Evolutionary conservation across 345 rosid species (phyloP).

Genomic region (Citrus unshiu): DNA sequence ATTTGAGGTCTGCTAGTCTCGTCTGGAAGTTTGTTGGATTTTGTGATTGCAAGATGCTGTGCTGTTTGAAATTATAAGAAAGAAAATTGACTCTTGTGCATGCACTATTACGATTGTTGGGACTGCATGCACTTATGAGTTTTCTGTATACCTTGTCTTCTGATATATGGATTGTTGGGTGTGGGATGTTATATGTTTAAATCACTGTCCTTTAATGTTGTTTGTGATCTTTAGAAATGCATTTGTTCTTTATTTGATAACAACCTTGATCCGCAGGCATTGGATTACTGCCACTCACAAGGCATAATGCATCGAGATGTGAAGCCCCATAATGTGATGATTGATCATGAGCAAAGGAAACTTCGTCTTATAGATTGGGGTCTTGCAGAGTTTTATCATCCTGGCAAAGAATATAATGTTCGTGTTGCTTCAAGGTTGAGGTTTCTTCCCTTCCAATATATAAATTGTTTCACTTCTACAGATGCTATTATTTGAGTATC

Average conservation of each 20-base stretch:
- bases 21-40: background rate
- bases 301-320: conserved; percentile 99
- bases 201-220: background rate
- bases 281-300: conserved; percentile 97
- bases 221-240: background rate
- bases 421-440: conserved; percentile 95
- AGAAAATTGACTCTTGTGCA: background rate
- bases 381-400: conserved; percentile 96
- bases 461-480: background rate
- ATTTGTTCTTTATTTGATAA: background rate
- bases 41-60: background rate
- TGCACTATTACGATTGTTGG: background rate
- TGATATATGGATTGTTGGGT: background rate
- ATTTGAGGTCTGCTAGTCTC: background rate
- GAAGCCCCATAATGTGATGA: conserved; percentile 99
- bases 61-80: background rate
- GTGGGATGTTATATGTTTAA: background rate
- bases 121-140: background rate
- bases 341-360: conserved; percentile 93
- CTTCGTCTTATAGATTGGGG: conserved; percentile 99
- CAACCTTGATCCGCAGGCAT: conserved; percentile 50
- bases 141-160: background rate
- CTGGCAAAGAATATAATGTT: conserved; percentile 93
- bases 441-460: background rate
- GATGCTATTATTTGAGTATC: background rate